These are phyloP conservation scores for Pythium scleroteichum DNA, from an alignment of 352 stramenopile genomes.

Conservation along the genomic window DNA sequence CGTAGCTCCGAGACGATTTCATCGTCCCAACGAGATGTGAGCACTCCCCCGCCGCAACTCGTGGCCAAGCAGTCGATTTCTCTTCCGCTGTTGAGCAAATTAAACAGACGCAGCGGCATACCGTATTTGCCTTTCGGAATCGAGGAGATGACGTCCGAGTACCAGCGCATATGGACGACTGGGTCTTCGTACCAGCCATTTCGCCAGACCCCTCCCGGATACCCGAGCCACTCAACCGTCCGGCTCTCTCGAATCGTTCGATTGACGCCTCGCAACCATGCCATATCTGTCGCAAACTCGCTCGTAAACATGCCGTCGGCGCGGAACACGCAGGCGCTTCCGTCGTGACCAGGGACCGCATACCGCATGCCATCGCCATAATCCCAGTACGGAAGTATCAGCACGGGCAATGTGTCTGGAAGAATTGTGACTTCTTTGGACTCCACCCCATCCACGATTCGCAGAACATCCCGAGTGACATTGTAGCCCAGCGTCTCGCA, in stretches of 20 bases:
- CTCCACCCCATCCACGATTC: constrained; percentile 16
- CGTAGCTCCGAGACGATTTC: neutral
- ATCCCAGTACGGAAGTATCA: constrained; percentile 33
- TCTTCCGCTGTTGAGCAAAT: neutral
- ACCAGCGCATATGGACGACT: constrained; percentile 8
- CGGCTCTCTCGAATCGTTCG: constrained; percentile 11
- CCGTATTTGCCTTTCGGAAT: constrained; percentile 2
- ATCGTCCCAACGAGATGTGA: constrained; percentile 18
- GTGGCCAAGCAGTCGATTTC: neutral
- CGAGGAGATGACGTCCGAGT: constrained; percentile 23
- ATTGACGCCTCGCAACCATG: constrained; percentile 1
- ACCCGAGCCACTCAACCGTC: constrained; percentile 20
- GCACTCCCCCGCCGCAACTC: neutral
- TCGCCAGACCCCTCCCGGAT: constrained; percentile 25
- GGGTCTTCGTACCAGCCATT: constrained; percentile 34
- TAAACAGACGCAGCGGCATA: constrained; percentile 17
- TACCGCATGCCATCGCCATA: constrained; percentile 1
- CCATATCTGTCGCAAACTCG: too few relatives aligned
- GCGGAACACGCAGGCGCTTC: constrained; percentile 26
- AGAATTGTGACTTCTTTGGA: constrained; percentile 1
- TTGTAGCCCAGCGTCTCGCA: constrained; percentile 30
- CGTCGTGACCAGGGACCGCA: constrained; percentile 22
- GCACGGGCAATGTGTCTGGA: constrained; percentile 19
- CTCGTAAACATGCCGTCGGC: constrained; percentile 13
- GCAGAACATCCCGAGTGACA: constrained; percentile 19